Percentiles rank a stretch among this genome's conserved stretches.
phyloP scores from a whole-genome alignment of 257 asterid genomes.

The Sherardia arvensis region DNA sequence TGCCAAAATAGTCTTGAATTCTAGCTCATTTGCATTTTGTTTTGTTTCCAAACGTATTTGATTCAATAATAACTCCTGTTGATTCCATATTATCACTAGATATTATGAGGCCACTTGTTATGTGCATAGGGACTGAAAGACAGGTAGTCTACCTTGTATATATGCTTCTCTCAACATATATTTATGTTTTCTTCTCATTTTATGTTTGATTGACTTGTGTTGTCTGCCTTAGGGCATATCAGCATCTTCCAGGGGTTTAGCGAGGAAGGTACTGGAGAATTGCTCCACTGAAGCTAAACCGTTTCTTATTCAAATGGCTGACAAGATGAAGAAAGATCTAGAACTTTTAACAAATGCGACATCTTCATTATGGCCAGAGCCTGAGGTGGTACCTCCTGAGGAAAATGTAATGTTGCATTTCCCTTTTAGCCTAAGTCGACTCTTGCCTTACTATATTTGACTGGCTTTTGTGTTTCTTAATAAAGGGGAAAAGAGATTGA shows the following conservation, averaged over 20 bases:
- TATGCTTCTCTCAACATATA: no score
- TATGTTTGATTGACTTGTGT: background rate
- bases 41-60: no score
- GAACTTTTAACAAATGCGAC: conserved; percentile 11
- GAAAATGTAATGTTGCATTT: conserved; percentile 16
- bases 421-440: background rate
- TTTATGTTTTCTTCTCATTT: background rate
- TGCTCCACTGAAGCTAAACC: conserved; percentile 21
- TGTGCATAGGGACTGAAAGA: conserved; percentile 25
- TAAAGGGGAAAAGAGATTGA: background rate
- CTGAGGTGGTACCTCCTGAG: no score
- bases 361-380: conserved; percentile 18
- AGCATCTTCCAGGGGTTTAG: conserved; percentile 24
- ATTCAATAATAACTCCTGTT: no score
- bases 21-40: no score
- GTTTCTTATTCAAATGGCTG: conserved; percentile 19
- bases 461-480: background rate
- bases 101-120: conserved; percentile 22
- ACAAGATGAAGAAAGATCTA: conserved; percentile 9
- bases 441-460: background rate
- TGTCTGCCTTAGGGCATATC: conserved; percentile 19
- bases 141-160: conserved; percentile 20
- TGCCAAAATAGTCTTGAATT: no score
- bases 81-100: conserved; percentile 23
- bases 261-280: conserved; percentile 19